phyloP scores from a whole-genome alignment of 768 basidiomycete genomes.

The Phylloporus sp. region DNA sequence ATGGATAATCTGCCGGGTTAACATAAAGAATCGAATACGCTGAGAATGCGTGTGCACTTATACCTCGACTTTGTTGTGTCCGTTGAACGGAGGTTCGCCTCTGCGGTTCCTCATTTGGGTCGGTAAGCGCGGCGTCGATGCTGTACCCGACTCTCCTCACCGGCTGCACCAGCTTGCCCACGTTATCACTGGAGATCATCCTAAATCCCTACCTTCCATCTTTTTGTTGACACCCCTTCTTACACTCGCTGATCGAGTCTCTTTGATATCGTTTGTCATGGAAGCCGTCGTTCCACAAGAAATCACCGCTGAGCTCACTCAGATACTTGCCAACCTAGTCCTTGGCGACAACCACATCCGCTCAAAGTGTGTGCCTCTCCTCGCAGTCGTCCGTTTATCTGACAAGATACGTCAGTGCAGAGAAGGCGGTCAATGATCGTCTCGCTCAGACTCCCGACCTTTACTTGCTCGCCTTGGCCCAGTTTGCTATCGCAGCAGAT shows the following conservation, averaged over 20 bases:
- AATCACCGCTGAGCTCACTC: slow-evolving; percentile 72
- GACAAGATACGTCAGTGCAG: slow-evolving; percentile 48
- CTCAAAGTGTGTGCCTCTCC: slow-evolving; percentile 53
- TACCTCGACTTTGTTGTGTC: no score
- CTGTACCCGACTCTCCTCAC: background rate
- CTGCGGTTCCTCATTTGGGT: background rate
- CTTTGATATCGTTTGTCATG: slow-evolving; percentile 13
- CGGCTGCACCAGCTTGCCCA: background rate
- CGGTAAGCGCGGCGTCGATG: background rate
- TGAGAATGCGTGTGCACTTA: no score
- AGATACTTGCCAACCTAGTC: slow-evolving; percentile 81
- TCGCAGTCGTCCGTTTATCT: background rate
- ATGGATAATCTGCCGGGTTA: no score
- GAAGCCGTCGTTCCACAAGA: slow-evolving; percentile 48
- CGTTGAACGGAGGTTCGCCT: no score
- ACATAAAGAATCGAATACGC: no score
- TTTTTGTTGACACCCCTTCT: no score
- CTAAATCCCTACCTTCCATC: no score
- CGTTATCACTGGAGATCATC: background rate
- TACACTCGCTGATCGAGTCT: no score
- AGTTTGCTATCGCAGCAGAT: slow-evolving; percentile 73
- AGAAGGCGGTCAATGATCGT: slow-evolving; percentile 78
- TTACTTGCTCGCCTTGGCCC: slow-evolving; percentile 73
- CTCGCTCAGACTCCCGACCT: slow-evolving; percentile 74
- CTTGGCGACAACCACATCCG: slow-evolving; percentile 82